These are phyloP conservation scores for Cladorrhinum sp. DNA, from an alignment of 2,329 filamentous ascomycete genomes.

Conservation along the genomic window DNA sequence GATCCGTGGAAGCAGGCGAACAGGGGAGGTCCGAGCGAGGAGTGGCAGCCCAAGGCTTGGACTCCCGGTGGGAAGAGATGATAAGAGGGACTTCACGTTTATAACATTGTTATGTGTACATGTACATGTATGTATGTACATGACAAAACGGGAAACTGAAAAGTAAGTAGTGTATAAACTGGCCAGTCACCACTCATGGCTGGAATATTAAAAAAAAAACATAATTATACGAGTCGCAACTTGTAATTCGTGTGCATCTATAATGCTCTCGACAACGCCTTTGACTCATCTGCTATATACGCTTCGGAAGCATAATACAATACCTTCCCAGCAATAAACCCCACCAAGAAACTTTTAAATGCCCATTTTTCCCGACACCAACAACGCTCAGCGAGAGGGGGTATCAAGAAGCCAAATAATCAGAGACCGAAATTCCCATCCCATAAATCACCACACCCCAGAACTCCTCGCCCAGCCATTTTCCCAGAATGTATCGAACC, in stretches of 20 bases:
- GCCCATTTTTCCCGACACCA: not conserved
- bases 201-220: too few relatives aligned
- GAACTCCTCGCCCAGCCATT: not conserved
- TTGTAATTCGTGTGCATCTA: too few relatives aligned
- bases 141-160: not conserved
- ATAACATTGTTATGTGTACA: not conserved
- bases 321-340: too few relatives aligned
- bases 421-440: not conserved
- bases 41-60: conserved; percentile 68
- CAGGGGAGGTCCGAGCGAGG: conserved; percentile 55
- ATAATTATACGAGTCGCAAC: too few relatives aligned
- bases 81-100: not conserved
- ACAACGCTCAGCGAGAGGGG: not conserved
- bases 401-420: not conserved
- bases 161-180: too few relatives aligned
- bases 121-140: too few relatives aligned
- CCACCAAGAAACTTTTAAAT: not conserved
- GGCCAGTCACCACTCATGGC: too few relatives aligned
- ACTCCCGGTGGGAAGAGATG: conserved; percentile 33
- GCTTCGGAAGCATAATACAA: not conserved
- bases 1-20: conserved; percentile 59
- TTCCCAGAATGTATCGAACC: not conserved
- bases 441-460: not conserved
- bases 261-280: too few relatives aligned
- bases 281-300: not conserved